These are phyloP conservation scores for Diplodia scrobiculata DNA, from an alignment of 2,329 filamentous ascomycete species.

Conservation along the genomic window DNA sequence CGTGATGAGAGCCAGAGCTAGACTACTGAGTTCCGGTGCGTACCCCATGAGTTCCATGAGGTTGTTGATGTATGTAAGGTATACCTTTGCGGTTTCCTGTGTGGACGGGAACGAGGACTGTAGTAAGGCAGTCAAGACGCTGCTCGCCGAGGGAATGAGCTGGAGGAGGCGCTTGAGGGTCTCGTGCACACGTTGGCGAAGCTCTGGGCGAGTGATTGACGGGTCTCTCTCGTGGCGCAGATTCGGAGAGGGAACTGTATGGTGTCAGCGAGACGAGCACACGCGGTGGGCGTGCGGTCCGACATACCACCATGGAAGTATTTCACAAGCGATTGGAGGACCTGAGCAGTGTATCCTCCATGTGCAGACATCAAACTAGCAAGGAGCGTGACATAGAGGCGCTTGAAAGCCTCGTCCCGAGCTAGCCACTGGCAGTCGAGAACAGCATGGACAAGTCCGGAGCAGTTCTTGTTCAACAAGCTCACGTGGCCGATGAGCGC, in stretches of 20 bases:
- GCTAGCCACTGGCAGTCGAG: slow-evolving; percentile 64
- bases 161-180: slow-evolving; percentile 74
- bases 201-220: slow-evolving; percentile 62
- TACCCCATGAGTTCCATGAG: slow-evolving; percentile 76
- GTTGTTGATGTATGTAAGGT: slow-evolving; percentile 86
- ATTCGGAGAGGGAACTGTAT: slow-evolving; percentile 55
- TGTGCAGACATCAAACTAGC: slow-evolving; percentile 76
- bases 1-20: slow-evolving; percentile 80
- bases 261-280: slow-evolving; percentile 40
- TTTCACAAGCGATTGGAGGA: slow-evolving; percentile 78
- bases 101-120: slow-evolving; percentile 72
- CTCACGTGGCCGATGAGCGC: slow-evolving; percentile 61
- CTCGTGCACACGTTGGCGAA: slow-evolving; percentile 74
- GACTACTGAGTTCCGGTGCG: slow-evolving; percentile 72
- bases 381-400: slow-evolving; percentile 59
- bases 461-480: slow-evolving; percentile 58
- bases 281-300: slow-evolving; percentile 32
- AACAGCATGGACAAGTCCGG: slow-evolving; percentile 60
- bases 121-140: slow-evolving; percentile 68
- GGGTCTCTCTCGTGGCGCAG: slow-evolving; percentile 58
- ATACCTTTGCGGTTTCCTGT: slow-evolving; percentile 73
- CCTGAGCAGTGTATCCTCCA: slow-evolving; percentile 70
- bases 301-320: slow-evolving; percentile 65
- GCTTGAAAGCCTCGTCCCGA: slow-evolving; percentile 61
- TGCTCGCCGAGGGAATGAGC: slow-evolving; percentile 77